Conservation (phyloP, 1,284 basidiomycete genomes). For the Tilletia horrida region DNA sequence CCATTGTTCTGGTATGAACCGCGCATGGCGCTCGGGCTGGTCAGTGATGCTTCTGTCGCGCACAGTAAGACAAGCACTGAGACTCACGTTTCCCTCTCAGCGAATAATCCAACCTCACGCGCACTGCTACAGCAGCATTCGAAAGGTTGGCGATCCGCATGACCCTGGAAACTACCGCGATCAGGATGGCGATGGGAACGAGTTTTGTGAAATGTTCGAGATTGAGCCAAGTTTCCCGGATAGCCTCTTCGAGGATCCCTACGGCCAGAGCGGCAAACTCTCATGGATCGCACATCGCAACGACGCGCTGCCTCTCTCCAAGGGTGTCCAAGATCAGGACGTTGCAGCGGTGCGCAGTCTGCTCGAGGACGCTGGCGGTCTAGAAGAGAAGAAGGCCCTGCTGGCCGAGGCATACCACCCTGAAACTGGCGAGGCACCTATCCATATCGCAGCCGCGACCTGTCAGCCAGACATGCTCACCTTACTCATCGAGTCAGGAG, state of each 20-base stretch:
- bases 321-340: background rate
- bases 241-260: background rate
- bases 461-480: background rate
- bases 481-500: background rate
- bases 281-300: background rate
- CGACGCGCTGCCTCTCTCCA: background rate
- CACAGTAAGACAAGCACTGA: too few relatives aligned
- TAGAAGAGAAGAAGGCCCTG: background rate
- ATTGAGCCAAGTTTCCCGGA: background rate
- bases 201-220: too few relatives aligned
- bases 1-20: background rate
- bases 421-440: background rate
- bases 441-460: slow-evolving; percentile 6
- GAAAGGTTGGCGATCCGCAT: too few relatives aligned
- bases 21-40: background rate
- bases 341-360: background rate
- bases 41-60: background rate
- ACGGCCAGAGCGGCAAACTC: background rate
- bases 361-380: background rate
- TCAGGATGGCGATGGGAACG: background rate
- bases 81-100: too few relatives aligned
- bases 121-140: too few relatives aligned
- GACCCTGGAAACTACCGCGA: too few relatives aligned
- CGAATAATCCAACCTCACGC: too few relatives aligned
- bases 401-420: slow-evolving; percentile 4